Evolutionary conservation across 2,329 filamentous ascomycete species (phyloP), one percentile per base, ranked within the genome.

Genomic region (Didymellaceae sp.): DNA sequence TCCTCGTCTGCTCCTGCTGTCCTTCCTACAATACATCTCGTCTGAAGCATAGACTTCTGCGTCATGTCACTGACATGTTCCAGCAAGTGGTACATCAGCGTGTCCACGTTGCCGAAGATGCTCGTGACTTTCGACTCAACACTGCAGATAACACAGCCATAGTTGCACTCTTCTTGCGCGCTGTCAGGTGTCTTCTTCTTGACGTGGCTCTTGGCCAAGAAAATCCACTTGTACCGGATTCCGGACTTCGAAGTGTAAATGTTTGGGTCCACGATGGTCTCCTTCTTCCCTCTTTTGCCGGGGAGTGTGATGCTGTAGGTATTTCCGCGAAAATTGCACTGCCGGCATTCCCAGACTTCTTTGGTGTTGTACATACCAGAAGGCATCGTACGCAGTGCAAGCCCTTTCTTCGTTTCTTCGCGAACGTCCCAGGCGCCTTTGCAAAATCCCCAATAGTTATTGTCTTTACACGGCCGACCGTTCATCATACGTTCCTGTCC

Each of bases 361-460:
- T 52, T 54, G 6, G 56, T 64, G 31, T 61, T 68, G 57, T 73
- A 75, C 65, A 71, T 63, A 25, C 73, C 73, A 2, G 57, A 59
- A 0, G 72, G 72, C 14, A 66, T 60, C 1, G 57, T 65, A 34
- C 69, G 65, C 5, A 71, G 28, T 0, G 28, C 25, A 0, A 75
- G 57, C 1, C 71, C 72, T n/a, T 70, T 70, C 18, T 65, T 67
- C 2, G 55, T 16, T 11, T 73, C 68, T 53, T 71, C 68, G 25
- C 71, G 66, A 2, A 65, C 56, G 1, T 62, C 61, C 72, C 72
- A 74, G 2, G 72, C 65, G 25, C 73, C 73, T 61, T 74, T 74
- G 61, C 73, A 75, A 59, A 74, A 75, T 16, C 72, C 72, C 67
- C 69, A 74, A 59, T 74, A 75, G 51, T 69, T 64, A 55, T 74